Evolutionary conservation across 768 basidiomycete genomes (phyloP).

Genomic region (Suillus ampliporus): DNA sequence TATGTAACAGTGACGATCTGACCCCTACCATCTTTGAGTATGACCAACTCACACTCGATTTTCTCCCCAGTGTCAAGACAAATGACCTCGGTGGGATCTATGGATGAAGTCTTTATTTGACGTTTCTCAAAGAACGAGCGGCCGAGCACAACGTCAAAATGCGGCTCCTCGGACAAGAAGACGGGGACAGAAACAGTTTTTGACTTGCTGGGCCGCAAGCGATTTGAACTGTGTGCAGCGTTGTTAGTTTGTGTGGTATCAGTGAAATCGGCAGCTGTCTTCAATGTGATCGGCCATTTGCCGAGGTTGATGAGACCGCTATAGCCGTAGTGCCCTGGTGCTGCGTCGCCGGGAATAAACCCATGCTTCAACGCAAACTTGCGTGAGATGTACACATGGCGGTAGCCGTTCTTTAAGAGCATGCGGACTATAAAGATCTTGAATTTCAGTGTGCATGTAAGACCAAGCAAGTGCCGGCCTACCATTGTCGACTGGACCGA

Average conservation of each 20-base stretch:
- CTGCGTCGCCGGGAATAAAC: constrained; percentile 86
- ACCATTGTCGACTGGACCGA: constrained; percentile 92
- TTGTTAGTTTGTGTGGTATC: constrained; percentile 7
- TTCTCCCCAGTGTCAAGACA: constrained; percentile 94
- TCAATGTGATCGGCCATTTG: constrained; percentile 81
- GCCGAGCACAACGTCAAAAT: constrained; percentile 95
- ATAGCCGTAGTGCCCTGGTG: constrained; percentile 94
- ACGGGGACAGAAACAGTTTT: constrained; percentile 62
- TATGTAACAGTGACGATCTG: constrained; percentile 90
- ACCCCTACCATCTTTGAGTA: constrained; percentile 89
- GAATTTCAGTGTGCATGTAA: constrained; percentile 2
- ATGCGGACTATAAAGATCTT: constrained; percentile 68
- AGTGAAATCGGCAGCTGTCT: constrained; percentile 31
- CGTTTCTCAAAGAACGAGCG: constrained; percentile 84
- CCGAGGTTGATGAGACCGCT: constrained; percentile 87
- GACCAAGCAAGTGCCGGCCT: constrained; percentile 23
- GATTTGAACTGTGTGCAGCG: neutral
- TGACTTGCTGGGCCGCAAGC: constrained; percentile 25
- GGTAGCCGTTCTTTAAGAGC: constrained; percentile 90
- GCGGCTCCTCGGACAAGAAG: constrained; percentile 91
- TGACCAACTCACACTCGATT: constrained; percentile 90
- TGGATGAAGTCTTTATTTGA: constrained; percentile 78
- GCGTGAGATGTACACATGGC: constrained; percentile 94
- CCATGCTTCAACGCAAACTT: constrained; percentile 88
- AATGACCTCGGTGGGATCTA: constrained; percentile 88